Evolutionary conservation across 148 eudicot genomes (phyloP).

Genomic region (Selenicereus undatus): DNA sequence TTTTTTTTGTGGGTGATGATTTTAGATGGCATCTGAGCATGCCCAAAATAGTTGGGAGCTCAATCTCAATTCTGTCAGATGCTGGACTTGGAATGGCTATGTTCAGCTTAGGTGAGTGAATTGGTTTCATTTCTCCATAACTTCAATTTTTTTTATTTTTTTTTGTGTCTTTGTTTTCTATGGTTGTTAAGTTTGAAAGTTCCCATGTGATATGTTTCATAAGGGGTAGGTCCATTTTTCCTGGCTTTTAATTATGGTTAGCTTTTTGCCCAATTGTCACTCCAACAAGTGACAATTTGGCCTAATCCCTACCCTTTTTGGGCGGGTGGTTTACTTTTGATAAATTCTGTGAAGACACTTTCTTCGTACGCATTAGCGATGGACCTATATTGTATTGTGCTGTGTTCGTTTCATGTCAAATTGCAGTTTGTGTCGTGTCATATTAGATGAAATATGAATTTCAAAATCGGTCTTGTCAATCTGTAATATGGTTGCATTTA

Average conservation of each 20-base stretch:
- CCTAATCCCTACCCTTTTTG: background rate
- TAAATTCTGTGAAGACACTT: background rate
- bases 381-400: background rate
- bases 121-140: constrained; percentile 2
- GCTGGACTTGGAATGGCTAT: constrained; percentile 98
- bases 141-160: background rate
- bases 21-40: constrained; percentile 82
- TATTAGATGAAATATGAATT: background rate
- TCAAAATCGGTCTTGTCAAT: background rate
- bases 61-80: constrained; percentile 77
- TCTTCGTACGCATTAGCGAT: background rate
- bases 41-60: constrained; percentile 60
- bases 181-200: constrained; percentile 1
- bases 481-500: background rate
- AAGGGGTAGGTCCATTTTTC: constrained; percentile 18
- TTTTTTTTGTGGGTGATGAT: background rate
- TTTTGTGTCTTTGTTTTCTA: background rate
- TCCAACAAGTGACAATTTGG: background rate
- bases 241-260: background rate
- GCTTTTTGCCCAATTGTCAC: constrained; percentile 8
- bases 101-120: constrained; percentile 75
- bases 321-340: background rate
- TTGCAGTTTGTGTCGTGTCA: background rate
- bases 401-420: background rate
- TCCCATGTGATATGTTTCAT: constrained; percentile 32